Percentiles rank a stretch among this genome's conserved stretches.
phyloP scores from a whole-genome alignment of 805 yeast genomes.

The Kurtzmaniella fragi region DNA sequence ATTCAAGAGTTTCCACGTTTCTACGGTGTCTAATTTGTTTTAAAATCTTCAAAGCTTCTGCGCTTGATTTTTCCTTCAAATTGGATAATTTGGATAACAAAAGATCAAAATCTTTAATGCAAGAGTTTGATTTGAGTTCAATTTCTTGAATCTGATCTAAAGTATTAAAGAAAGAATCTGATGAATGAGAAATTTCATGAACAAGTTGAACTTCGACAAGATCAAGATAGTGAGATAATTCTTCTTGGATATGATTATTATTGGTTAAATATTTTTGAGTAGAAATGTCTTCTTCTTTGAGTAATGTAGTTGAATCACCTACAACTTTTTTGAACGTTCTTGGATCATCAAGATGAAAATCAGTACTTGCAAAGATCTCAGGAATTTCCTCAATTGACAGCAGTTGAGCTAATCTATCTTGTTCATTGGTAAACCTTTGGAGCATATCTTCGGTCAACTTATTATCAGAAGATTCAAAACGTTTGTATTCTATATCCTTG shows the following conservation, averaged over 20 bases:
- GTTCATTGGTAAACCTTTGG: conserved; percentile 20
- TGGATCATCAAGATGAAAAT: conserved; percentile 85
- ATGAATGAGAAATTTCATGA: conserved; percentile 77
- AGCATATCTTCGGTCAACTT: conserved; percentile 33
- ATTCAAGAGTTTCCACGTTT: conserved; percentile 61
- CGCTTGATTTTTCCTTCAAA: conserved; percentile 47
- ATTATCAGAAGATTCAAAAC: conserved; percentile 34
- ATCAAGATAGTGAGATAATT: conserved; percentile 77
- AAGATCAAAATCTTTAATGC: conserved; percentile 43
- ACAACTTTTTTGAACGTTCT: conserved; percentile 73
- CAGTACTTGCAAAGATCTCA: conserved; percentile 54
- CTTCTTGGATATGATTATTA: conserved; percentile 63
- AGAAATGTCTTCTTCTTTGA: conserved; percentile 17
- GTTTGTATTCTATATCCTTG: conserved; percentile 23
- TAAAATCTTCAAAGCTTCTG: conserved; percentile 46
- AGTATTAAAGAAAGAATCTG: conserved; percentile 80
- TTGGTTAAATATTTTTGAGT: conserved; percentile 35
- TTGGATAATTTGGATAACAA: conserved; percentile 42
- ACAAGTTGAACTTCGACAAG: conserved; percentile 77
- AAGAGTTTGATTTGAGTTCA: conserved; percentile 46
- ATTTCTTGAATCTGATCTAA: conserved; percentile 71
- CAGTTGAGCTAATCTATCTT: neutral
- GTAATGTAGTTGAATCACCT: conserved; percentile 47
- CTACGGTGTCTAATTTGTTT: conserved; percentile 47
- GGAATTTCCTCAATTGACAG: conserved; percentile 45